phyloP scores from a whole-genome alignment of 1,284 basidiomycete species.

The Microbotryomycetes sp. region DNA sequence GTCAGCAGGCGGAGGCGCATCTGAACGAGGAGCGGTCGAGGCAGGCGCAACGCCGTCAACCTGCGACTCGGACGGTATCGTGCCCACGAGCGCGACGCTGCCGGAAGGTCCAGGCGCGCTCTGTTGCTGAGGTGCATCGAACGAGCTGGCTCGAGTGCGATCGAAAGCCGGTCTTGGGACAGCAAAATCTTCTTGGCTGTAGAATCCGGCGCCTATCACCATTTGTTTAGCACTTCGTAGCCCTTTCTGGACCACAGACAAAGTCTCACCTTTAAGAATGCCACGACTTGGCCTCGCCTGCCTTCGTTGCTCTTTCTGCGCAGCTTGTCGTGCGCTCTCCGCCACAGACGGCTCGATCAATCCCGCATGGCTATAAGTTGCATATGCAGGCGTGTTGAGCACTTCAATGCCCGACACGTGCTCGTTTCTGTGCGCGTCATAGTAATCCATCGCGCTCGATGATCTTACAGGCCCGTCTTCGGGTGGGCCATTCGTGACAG shows the following conservation, averaged over 20 bases:
- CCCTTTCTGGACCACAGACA: no score
- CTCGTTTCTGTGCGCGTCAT: not conserved
- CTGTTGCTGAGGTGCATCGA: slow-evolving; percentile 38
- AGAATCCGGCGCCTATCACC: slow-evolving; percentile 31
- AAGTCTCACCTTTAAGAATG: slow-evolving; percentile 73
- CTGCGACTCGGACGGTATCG: slow-evolving; percentile 29
- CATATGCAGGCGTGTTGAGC: slow-evolving; percentile 11
- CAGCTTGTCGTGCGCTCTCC: not conserved
- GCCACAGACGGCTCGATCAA: not conserved
- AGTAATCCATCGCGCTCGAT: not conserved
- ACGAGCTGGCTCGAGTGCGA: slow-evolving; percentile 41
- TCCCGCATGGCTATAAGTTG: slow-evolving; percentile 10
- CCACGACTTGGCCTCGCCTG: slow-evolving; percentile 63
- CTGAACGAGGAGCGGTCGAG: slow-evolving; percentile 18
- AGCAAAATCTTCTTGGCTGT: slow-evolving; percentile 29
- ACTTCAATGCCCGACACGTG: slow-evolving; percentile 13
- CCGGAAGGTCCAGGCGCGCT: slow-evolving; percentile 21
- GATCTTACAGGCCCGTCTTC: not conserved
- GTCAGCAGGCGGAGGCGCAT: slow-evolving; percentile 16
- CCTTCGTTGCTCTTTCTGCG: slow-evolving; percentile 47
- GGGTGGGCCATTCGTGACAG: not conserved
- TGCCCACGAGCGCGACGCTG: slow-evolving; percentile 26
- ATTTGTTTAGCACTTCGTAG: no score
- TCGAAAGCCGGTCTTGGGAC: slow-evolving; percentile 25
- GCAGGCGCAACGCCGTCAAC: slow-evolving; percentile 29